A percentile compares a stretch with the other conserved stretches of the same genome.
These are phyloP conservation scores for Parachaetomium inaequale DNA, from an alignment of 495 filamentous ascomycete genomes.

Conservation along the genomic window DNA sequence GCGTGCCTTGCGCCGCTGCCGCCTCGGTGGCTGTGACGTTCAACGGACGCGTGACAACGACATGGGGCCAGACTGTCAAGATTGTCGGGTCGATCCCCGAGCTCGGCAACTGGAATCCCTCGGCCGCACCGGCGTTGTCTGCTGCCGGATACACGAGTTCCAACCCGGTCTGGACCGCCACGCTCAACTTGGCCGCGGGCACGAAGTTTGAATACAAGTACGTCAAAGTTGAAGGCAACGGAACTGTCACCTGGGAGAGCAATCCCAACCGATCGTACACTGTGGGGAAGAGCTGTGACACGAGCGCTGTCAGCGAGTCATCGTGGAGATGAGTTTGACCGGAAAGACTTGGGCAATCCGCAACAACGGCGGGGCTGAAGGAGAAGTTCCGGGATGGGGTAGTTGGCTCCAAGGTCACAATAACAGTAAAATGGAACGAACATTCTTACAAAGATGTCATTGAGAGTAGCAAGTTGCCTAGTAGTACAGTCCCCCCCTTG, in stretches of 20 bases:
- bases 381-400: no score
- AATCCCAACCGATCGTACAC: slow-evolving; percentile 61
- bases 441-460: no score
- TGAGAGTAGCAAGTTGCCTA: no score
- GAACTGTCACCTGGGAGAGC: slow-evolving; percentile 59
- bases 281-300: slow-evolving; percentile 28
- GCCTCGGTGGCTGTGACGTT: slow-evolving; percentile 57
- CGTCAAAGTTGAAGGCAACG: slow-evolving; percentile 54
- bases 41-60: slow-evolving; percentile 51
- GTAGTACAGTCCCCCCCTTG: no score
- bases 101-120: slow-evolving; percentile 57
- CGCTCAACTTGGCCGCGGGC: slow-evolving; percentile 50
- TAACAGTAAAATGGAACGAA: no score
- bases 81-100: slow-evolving; percentile 53
- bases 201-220: slow-evolving; percentile 65
- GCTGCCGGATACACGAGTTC: slow-evolving; percentile 52
- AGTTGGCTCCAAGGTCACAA: no score
- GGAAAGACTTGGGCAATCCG: no score
- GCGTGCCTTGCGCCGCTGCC: slow-evolving; percentile 39
- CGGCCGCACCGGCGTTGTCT: slow-evolving; percentile 47
- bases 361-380: no score
- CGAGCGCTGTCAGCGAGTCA: no score
- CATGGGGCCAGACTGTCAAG: slow-evolving; percentile 57
- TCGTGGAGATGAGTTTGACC: no score
- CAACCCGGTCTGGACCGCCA: slow-evolving; percentile 56